Evolutionary conservation across 1,139 yeast genomes (phyloP).

Genomic region (Suhomyces yuchorum): DNA sequence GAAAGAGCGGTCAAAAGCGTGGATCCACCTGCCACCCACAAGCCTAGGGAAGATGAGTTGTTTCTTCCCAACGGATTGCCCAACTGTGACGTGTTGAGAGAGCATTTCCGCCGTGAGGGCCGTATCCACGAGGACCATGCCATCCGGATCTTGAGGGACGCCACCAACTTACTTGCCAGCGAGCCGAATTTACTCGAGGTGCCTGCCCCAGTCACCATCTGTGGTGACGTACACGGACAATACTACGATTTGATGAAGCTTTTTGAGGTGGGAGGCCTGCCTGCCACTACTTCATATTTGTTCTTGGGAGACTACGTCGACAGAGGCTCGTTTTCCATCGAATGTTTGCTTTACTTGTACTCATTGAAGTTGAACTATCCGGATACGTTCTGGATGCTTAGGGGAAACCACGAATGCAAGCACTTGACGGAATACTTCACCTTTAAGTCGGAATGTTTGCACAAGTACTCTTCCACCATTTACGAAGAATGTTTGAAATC

Average conservation of each 20-base stretch:
- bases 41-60: constrained; percentile 70
- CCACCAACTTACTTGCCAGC: constrained; percentile 54
- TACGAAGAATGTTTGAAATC: constrained; percentile 79
- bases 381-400: constrained; percentile 71
- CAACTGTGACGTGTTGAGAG: constrained; percentile 65
- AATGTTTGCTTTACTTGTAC: constrained; percentile 80
- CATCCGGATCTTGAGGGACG: constrained; percentile 61
- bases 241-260: constrained; percentile 86
- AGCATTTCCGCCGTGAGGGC: constrained; percentile 82
- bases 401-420: constrained; percentile 96
- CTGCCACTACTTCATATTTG: constrained; percentile 71
- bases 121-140: constrained; percentile 75
- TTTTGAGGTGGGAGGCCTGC: constrained; percentile 94
- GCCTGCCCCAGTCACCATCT: constrained; percentile 92
- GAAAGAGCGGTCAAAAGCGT: constrained; percentile 69
- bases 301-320: constrained; percentile 97
- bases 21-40: constrained; percentile 65
- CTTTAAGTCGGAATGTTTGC: constrained; percentile 86
- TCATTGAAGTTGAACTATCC: constrained; percentile 81
- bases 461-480: constrained; percentile 69
- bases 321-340: constrained; percentile 90
- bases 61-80: constrained; percentile 70
- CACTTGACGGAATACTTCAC: constrained; percentile 95
- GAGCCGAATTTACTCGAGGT: constrained; percentile 83
- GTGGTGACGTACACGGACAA: constrained; percentile 98